phyloP scores from a whole-genome alignment of 768 basidiomycete genomes.

The Mycena rebaudengoi region DNA sequence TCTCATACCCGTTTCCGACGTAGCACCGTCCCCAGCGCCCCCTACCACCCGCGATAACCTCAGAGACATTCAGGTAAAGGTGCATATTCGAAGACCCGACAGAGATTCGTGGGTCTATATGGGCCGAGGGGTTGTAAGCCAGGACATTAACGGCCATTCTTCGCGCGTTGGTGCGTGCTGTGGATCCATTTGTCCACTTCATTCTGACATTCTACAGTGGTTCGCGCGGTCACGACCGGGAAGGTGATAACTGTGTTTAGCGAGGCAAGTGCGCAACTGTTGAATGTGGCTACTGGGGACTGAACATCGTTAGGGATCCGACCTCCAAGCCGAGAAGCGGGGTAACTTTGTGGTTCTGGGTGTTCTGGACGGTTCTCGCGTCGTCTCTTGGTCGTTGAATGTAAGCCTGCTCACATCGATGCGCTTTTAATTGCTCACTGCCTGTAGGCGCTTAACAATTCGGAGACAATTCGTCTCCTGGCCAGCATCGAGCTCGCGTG shows the following conservation, averaged over 20 bases:
- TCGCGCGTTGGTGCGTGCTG: slow-evolving; percentile 77
- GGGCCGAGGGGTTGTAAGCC: slow-evolving; percentile 78
- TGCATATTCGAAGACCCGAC: slow-evolving; percentile 83
- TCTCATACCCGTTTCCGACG: not conserved
- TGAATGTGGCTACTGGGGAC: not conserved
- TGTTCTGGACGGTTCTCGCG: slow-evolving; percentile 69
- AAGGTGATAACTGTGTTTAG: slow-evolving; percentile 76
- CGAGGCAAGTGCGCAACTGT: slow-evolving; percentile 57
- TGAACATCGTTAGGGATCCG: slow-evolving; percentile 54
- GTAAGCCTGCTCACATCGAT: slow-evolving; percentile 48
- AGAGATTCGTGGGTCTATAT: slow-evolving; percentile 85
- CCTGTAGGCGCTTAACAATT: slow-evolving; percentile 77
- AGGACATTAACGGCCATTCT: slow-evolving; percentile 78
- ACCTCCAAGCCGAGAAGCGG: slow-evolving; percentile 86
- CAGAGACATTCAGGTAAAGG: slow-evolving; percentile 84
- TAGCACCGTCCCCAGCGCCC: slow-evolving; percentile 25
- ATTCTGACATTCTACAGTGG: slow-evolving; percentile 49
- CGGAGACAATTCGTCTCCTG: slow-evolving; percentile 82
- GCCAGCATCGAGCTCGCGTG: slow-evolving; percentile 89
- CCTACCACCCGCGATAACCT: slow-evolving; percentile 61
- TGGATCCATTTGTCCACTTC: slow-evolving; percentile 1
- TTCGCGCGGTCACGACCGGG: slow-evolving; percentile 68
- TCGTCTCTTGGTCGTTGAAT: slow-evolving; percentile 88
- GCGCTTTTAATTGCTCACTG: slow-evolving; percentile 18
- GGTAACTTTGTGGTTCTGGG: slow-evolving; percentile 89